Base-by-base conservation (phyloP, 2,329 filamentous ascomycete species). In the Neopestalotiopsis clavispora region DNA sequence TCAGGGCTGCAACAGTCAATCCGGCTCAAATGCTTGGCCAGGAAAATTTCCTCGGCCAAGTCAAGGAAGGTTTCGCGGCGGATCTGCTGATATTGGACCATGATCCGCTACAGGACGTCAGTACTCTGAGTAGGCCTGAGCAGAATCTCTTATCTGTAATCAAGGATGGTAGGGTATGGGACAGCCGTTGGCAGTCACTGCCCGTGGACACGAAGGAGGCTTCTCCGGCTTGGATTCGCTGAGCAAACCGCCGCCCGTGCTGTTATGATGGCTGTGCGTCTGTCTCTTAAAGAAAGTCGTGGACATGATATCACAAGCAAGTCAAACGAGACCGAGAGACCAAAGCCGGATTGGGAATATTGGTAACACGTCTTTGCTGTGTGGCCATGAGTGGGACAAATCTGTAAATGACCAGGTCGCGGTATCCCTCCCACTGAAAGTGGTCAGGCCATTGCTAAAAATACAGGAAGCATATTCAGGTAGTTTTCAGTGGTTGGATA, bases 61-160 rank as follows among this genome's bases (percentile, higher is more conserved):
- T 90, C 3, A 82, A 81, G 70, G 76, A 80, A 20, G 86, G 86
- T 0, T 87, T 84, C 69, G 77, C 79, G 2, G 87, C 87, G 0
- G 88, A 90, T 75, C 59, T 90, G 57, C 71, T 90, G 38, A 77
- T 90, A 2, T 72, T 89, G 57, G 83, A 84, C 52, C 72, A 73
- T 57, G 89, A 89, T 72, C 88, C 87, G 2, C 75, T 90, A 65
- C 82, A 88, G n/a, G 83, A 90, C 73, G 82, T 89, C 20, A 80
- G 80, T 0, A 77, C 88, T 4, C 73, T 90, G 32, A 85, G 85
- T 69, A 73, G 78, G 56, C 83, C 83, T 2, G 83, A 87, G 64
- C 79, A 81, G 72, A 78, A 83, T 69, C 71, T 89, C 7, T 71
- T 87, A 58, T 83, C 80, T 2, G 86, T 89, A 1, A 79, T 89